A percentile compares a stretch with the other conserved stretches of the same genome.
Conservation (phyloP, 768 basidiomycete genomes). For the Leucogyrophana mollusca region DNA sequence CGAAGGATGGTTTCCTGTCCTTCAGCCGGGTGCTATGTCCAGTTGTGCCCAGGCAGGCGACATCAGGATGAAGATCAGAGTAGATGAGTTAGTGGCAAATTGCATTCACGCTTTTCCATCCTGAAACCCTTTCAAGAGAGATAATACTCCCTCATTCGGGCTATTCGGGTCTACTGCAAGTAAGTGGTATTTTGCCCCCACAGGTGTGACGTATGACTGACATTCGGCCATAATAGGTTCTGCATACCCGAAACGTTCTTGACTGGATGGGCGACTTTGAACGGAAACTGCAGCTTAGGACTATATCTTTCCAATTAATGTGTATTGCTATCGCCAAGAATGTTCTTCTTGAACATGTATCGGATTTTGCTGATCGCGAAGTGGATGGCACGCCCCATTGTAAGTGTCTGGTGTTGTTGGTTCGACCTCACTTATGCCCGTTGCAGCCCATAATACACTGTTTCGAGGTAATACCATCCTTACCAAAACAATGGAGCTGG, state of each 20-base stretch:
- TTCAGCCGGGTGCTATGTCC: slow-evolving; percentile 46
- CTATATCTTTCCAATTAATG: slow-evolving; percentile 58
- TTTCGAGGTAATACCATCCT: slow-evolving; percentile 68
- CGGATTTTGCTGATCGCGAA: slow-evolving; percentile 66
- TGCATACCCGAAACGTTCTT: slow-evolving; percentile 63
- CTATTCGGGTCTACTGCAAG: slow-evolving; percentile 62
- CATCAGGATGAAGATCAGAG: slow-evolving; percentile 65
- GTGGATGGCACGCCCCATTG: slow-evolving; percentile 68
- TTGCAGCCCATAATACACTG: slow-evolving; percentile 69
- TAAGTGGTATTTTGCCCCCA: slow-evolving; percentile 26
- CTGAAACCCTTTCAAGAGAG: slow-evolving; percentile 47
- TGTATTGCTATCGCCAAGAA: slow-evolving; percentile 69
- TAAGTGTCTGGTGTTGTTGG: slow-evolving; percentile 33
- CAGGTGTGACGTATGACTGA: background rate
- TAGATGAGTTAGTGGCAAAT: slow-evolving; percentile 62
- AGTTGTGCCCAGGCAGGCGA: slow-evolving; percentile 70
- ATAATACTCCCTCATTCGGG: slow-evolving; percentile 70
- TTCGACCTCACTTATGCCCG: slow-evolving; percentile 1
- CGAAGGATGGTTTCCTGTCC: slow-evolving; percentile 85
- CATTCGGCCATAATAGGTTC: slow-evolving; percentile 11
- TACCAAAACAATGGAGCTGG: slow-evolving; percentile 75
- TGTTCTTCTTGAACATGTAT: slow-evolving; percentile 64
- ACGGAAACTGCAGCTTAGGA: slow-evolving; percentile 63
- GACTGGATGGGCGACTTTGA: slow-evolving; percentile 77
- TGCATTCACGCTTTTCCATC: slow-evolving; percentile 2